Base-by-base conservation (phyloP, 2,329 filamentous ascomycete species). In the Aspergillus caelatus region DNA sequence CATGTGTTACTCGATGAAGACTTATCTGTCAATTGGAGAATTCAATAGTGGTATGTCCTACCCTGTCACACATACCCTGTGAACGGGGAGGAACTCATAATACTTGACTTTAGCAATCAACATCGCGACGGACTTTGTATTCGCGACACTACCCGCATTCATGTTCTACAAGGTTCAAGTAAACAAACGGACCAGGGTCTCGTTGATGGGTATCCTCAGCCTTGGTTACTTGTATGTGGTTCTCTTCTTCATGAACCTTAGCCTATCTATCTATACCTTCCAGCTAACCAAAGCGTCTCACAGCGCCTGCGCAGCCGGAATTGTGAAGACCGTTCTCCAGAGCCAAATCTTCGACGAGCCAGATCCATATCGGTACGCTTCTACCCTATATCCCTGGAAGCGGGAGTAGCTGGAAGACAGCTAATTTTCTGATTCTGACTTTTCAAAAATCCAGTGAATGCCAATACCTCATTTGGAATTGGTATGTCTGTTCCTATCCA, bases 41-140 rank as follows among this genome's bases (percentile, higher is more conserved):
- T 64, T 62, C 21, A 62, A 64, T 8, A 81, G 79, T 68, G 71
- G 78, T 80, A 66, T 69, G 74, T 65, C 28, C 26, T 9, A 19
- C n/a, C 28, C 21, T 28, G n/a, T 4, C 12, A 14, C 21, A 23
- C 19, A 36, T 19, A 19, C 16, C 19, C 9, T 23, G 8, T 50
- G 23, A 10, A 30, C 1, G 5, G 2, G 16, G 21, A 50, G 3
- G 14, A 30, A 9, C 26, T 30, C 23, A 50, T 28, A 28, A 3
- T 14, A 19, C 7, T 30, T 19, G n/a, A 23, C n/a, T 11, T 77
- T 71, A 74, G 77, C 69, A 4, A 75, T 80, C 70, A 81, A 82
- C 61, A 81, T 82, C 45, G 72, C 76, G 10, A 81, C 80, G n/a
- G 80, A 82, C 58, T 71, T 81, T 9, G 70, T 77, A n/a, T 80